Evolutionary conservation across 2,329 filamentous ascomycete species (phyloP).

Genomic region (Aureobasidium sp.): DNA sequence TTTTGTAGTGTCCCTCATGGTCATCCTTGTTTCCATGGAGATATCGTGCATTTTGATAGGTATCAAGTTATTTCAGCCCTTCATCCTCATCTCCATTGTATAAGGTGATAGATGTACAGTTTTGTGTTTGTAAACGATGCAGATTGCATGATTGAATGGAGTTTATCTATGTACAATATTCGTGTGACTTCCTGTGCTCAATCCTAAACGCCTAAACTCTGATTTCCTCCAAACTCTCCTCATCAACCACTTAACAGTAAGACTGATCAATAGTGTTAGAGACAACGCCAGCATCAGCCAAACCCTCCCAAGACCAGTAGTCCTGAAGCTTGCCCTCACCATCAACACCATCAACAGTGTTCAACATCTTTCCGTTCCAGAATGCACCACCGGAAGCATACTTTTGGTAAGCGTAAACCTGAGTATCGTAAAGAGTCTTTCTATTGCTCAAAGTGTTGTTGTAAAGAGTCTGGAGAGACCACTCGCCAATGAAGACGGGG

Average conservation of each 20-base stretch:
- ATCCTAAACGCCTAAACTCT: not conserved
- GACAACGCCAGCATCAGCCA: constrained; percentile 22
- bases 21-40: too few species aligned
- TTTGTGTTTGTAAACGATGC: not conserved
- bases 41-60: too few species aligned
- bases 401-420: constrained; percentile 37
- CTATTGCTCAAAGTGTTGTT: constrained; percentile 23
- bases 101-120: too few species aligned
- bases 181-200: not conserved
- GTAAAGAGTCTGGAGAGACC: constrained; percentile 31
- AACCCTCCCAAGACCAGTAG: constrained; percentile 24
- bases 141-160: not conserved
- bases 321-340: constrained; percentile 25
- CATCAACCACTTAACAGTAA: constrained; percentile 19
- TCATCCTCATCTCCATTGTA: too few species aligned
- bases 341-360: constrained; percentile 18
- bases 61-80: too few species aligned
- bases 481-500: constrained; percentile 36
- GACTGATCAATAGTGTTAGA: constrained; percentile 14
- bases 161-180: not conserved
- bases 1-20: too few species aligned
- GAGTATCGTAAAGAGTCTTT: constrained; percentile 35
- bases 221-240: too few species aligned
- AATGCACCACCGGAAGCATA: constrained; percentile 36
- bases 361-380: constrained; percentile 27